Conservation (phyloP, 331 rosid genomes). For the Stylosanthes scabra region DNA sequence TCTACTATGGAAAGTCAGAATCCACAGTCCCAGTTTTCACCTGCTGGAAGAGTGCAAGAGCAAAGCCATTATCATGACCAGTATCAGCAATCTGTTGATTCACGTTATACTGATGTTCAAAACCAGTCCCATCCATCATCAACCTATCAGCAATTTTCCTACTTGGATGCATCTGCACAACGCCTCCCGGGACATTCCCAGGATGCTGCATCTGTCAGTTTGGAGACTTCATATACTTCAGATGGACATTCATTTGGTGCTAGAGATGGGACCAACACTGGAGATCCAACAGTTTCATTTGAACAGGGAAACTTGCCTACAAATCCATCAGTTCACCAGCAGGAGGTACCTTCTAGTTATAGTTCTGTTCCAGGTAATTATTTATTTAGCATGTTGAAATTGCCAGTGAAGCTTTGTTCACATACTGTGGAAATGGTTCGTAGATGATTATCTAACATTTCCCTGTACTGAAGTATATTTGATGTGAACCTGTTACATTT, state of each 20-base stretch:
- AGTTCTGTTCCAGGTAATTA: conserved; percentile 97
- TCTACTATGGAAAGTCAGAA: conserved; percentile 78
- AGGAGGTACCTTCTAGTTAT: conserved; percentile 99
- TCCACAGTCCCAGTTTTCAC: conserved; percentile 67
- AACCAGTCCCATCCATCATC: conserved; percentile 68
- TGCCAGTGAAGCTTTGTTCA: conserved; percentile 64
- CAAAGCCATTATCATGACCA: conserved; percentile 78
- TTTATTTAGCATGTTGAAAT: conserved; percentile 61
- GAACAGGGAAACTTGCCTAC: conserved; percentile 68
- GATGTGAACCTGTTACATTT: conserved; percentile 31
- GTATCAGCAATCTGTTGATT: conserved; percentile 60
- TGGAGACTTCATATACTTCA: conserved; percentile 61
- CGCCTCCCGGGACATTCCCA: conserved; percentile 57
- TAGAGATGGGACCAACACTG: conserved; percentile 59
- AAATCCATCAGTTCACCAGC: conserved; percentile 88
- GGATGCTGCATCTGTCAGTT: conserved; percentile 58
- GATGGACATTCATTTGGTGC: conserved; percentile 63
- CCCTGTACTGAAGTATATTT: conserved; percentile 31
- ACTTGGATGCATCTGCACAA: conserved; percentile 55
- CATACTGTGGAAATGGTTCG: conserved; percentile 53
- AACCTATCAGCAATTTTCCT: conserved; percentile 76
- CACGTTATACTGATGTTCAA: conserved; percentile 60
- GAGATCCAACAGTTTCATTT: conserved; percentile 63
- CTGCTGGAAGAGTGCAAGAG: conserved; percentile 74
- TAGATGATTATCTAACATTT: conserved; percentile 44